phyloP scores from a whole-genome alignment of 805 yeast genomes.

The Kazachstania bromeliacearum region DNA sequence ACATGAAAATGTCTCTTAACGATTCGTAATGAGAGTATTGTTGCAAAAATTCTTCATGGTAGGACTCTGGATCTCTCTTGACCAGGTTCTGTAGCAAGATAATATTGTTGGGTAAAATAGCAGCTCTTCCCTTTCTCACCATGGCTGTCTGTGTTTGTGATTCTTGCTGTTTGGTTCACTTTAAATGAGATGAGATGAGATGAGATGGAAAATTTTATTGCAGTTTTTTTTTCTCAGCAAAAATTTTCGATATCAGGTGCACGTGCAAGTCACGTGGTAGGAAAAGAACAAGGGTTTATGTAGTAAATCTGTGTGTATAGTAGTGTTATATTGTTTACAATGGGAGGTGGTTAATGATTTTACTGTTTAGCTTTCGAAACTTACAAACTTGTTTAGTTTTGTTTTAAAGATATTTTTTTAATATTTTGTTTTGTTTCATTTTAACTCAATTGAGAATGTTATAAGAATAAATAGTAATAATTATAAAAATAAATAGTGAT shows the following conservation, averaged over 20 bases:
- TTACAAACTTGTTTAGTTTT: too few species aligned
- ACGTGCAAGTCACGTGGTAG: background rate
- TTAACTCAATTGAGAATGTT: too few species aligned
- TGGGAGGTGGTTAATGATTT: too few species aligned
- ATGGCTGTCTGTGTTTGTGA: constrained; percentile 30
- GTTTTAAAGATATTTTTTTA: too few species aligned
- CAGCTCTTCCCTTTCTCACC: constrained; percentile 88
- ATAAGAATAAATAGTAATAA: too few species aligned
- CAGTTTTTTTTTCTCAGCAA: background rate
- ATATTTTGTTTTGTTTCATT: too few species aligned
- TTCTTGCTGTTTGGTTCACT: background rate
- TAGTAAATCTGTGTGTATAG: too few species aligned
- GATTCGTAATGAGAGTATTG: constrained; percentile 92
- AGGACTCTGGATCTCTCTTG: constrained; percentile 88
- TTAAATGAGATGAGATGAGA: constrained; percentile 22
- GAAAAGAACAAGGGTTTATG: too few species aligned
- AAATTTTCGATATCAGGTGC: background rate
- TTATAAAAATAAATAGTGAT: too few species aligned
- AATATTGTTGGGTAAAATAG: constrained; percentile 84
- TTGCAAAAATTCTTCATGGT: constrained; percentile 85
- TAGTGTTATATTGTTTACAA: too few species aligned
- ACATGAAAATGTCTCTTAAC: constrained; percentile 72
- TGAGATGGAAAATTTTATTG: constrained; percentile 6
- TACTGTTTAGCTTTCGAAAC: too few species aligned
- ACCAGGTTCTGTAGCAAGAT: constrained; percentile 86